phyloP scores from a whole-genome alignment of 345 rosid species.

The Pistacia integerrima region DNA sequence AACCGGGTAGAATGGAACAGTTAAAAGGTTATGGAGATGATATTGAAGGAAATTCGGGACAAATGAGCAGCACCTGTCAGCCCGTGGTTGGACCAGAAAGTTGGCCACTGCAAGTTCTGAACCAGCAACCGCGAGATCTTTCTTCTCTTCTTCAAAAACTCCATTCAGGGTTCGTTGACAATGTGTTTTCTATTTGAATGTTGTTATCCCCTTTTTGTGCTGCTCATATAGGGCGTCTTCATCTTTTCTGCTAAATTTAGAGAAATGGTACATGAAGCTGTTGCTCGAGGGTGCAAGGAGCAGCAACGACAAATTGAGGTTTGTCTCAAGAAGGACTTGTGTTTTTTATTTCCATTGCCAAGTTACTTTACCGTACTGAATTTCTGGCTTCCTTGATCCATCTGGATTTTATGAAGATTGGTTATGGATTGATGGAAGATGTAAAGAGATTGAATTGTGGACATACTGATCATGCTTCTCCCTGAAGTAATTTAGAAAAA shows the following conservation, averaged over 20 bases:
- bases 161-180: conserved; percentile 72
- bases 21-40: conserved; percentile 59
- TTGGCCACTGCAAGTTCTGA: conserved; percentile 93
- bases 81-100: conserved; percentile 65
- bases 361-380: not conserved
- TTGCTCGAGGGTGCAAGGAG: conserved; percentile 89
- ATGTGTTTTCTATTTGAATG: conserved; percentile 6
- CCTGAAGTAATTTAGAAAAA: not conserved
- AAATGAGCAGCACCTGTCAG: conserved; percentile 43
- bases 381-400: not conserved
- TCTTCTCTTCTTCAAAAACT: conserved; percentile 95
- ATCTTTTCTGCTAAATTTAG: conserved; percentile 38
- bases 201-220: conserved; percentile 2
- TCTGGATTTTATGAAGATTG: not conserved
- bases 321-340: conserved; percentile 5
- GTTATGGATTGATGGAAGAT: not conserved
- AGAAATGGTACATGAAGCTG: conserved; percentile 86
- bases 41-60: conserved; percentile 63
- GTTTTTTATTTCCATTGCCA: not conserved
- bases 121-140: conserved; percentile 91
- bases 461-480: not conserved
- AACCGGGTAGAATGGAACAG: conserved; percentile 66
- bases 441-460: not conserved
- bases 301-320: conserved; percentile 98
- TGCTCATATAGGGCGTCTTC: conserved; percentile 13